Evolutionary conservation across 1,284 basidiomycete genomes (phyloP).

Genomic region (Malassezia slooffiae): DNA sequence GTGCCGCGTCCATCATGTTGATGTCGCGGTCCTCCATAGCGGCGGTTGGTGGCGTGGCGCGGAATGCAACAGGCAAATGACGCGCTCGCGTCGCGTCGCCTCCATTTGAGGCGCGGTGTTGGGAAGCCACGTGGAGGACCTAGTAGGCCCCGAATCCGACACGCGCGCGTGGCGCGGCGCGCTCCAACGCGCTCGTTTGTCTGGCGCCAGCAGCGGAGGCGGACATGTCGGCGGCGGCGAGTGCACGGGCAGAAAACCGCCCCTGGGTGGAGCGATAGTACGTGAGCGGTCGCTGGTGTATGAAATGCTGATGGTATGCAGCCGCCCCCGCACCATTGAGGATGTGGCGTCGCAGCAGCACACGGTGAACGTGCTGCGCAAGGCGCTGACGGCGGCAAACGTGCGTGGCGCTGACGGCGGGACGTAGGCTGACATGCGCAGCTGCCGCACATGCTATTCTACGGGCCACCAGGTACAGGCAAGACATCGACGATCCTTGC

Average conservation of each 20-base stretch:
- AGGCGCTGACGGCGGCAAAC: slow-evolving; percentile 83
- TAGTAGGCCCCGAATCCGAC: no score
- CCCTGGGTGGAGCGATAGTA: slow-evolving; percentile 18
- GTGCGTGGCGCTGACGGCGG: no score
- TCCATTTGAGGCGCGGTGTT: no score
- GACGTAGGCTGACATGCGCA: slow-evolving; percentile 50
- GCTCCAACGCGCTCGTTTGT: no score
- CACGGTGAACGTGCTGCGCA: slow-evolving; percentile 79
- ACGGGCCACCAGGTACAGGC: slow-evolving; percentile 95
- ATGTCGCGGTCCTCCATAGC: not conserved
- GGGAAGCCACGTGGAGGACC: no score
- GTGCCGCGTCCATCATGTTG: not conserved
- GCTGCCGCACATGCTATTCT: slow-evolving; percentile 99
- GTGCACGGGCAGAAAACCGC: slow-evolving; percentile 2
- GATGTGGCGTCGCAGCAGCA: slow-evolving; percentile 96
- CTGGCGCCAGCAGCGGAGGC: not conserved
- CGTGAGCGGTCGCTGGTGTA: not conserved
- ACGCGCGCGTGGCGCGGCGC: no score
- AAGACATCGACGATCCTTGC: slow-evolving; percentile 98
- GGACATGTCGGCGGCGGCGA: no score
- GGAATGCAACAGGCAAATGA: no score
- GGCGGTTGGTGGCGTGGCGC: no score
- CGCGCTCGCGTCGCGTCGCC: no score
- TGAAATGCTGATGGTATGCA: slow-evolving; percentile 49
- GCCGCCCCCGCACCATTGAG: slow-evolving; percentile 92